Evolutionary conservation across 139 green algal genomes (phyloP).

Genomic region (Picocystis salinarum): DNA sequence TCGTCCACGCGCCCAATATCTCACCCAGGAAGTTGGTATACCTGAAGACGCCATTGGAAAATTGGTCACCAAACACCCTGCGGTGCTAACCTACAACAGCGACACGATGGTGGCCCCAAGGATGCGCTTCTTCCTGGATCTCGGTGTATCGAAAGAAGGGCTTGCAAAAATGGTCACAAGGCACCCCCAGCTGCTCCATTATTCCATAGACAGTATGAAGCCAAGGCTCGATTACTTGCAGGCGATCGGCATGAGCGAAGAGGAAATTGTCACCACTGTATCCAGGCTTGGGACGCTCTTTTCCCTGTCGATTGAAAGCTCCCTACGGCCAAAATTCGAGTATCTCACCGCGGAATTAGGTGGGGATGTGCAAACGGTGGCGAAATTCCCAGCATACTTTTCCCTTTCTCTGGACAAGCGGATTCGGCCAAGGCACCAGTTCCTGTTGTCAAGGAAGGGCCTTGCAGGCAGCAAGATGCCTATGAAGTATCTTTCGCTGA

Average conservation of each 20-base stretch:
- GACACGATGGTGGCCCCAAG: slow-evolving; percentile 26
- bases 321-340: slow-evolving; percentile 42
- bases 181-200: slow-evolving; percentile 41
- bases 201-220: slow-evolving; percentile 18
- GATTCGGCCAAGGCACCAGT: slow-evolving; percentile 25
- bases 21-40: slow-evolving; percentile 15
- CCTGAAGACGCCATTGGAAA: slow-evolving; percentile 17
- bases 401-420: slow-evolving; percentile 32
- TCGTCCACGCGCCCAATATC: slow-evolving; percentile 21
- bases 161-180: slow-evolving; percentile 20
- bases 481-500: slow-evolving; percentile 21
- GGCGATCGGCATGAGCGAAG: slow-evolving; percentile 26
- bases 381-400: slow-evolving; percentile 47
- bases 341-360: slow-evolving; percentile 37
- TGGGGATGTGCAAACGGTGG: slow-evolving; percentile 23
- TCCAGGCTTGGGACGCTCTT: slow-evolving; percentile 35
- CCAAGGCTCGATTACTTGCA: slow-evolving; percentile 18
- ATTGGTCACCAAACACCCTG: slow-evolving; percentile 24
- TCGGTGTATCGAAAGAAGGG: slow-evolving; percentile 13
- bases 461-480: slow-evolving; percentile 13
- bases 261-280: slow-evolving; percentile 21
- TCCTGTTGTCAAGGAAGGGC: slow-evolving; percentile 12
- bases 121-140: slow-evolving; percentile 20
- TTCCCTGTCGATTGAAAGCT: slow-evolving; percentile 27
- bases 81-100: slow-evolving; percentile 34